These are phyloP conservation scores for Pisolithus albus DNA, from an alignment of 768 basidiomycete genomes.

Conservation along the genomic window DNA sequence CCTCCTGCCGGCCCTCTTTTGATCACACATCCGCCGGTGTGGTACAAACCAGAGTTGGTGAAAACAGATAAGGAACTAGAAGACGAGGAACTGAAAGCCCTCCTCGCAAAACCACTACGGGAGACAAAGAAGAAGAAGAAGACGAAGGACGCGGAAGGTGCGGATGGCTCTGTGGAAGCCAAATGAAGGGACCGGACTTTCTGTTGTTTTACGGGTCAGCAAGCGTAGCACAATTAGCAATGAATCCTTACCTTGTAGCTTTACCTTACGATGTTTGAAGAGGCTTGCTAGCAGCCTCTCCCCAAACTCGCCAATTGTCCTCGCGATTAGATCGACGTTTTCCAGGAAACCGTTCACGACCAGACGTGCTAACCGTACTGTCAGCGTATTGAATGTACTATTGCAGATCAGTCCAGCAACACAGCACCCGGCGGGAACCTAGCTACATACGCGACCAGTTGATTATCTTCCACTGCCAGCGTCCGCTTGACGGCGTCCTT, in stretches of 20 bases:
- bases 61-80: conserved; percentile 86
- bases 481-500: conserved; percentile 69
- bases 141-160: conserved; percentile 51
- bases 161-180: conserved; percentile 27
- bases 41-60: conserved; percentile 91
- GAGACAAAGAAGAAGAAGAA: conserved; percentile 92
- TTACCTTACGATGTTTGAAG: background rate
- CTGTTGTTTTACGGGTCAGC: conserved; percentile 9
- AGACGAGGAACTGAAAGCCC: conserved; percentile 78
- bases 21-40: conserved; percentile 81
- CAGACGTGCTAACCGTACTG: conserved; percentile 78
- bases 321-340: conserved; percentile 78
- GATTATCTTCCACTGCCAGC: conserved; percentile 58
- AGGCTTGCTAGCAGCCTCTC: conserved; percentile 42
- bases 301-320: conserved; percentile 79
- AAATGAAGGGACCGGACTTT: conserved; percentile 16
- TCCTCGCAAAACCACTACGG: conserved; percentile 72
- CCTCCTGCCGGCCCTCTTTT: conserved; percentile 83
- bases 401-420: background rate
- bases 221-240: conserved; percentile 13
- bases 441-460: conserved; percentile 66
- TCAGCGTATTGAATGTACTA: conserved; percentile 71
- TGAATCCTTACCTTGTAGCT: conserved; percentile 6
- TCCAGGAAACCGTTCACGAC: conserved; percentile 84
- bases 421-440: background rate